Percentiles rank a stretch among this genome's conserved stretches.
Evolutionary conservation across 2,329 filamentous ascomycete genomes (phyloP).

Genomic region (Hypoxylon sp.): DNA sequence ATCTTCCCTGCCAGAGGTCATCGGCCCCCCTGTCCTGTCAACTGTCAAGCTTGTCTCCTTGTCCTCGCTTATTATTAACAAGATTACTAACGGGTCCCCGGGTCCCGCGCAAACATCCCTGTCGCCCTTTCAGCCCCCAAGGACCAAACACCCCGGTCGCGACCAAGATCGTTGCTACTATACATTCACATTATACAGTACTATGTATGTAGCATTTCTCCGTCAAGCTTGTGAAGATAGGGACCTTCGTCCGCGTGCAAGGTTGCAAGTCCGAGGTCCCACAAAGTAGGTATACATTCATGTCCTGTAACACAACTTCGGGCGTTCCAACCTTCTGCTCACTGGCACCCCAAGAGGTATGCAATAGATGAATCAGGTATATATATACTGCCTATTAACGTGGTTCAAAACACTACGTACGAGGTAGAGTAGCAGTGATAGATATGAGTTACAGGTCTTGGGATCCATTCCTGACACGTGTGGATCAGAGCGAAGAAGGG

Average conservation of each 20-base stretch:
- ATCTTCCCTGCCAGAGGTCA: slow-evolving; percentile 33
- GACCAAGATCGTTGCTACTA: slow-evolving; percentile 43
- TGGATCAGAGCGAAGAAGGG: slow-evolving; percentile 37
- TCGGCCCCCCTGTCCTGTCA: slow-evolving; percentile 36
- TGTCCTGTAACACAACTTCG: slow-evolving; percentile 14
- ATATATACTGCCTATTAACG: background rate
- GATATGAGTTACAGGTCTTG: slow-evolving; percentile 6
- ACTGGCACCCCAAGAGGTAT: background rate
- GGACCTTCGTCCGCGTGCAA: slow-evolving; percentile 29
- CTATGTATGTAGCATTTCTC: slow-evolving; percentile 27
- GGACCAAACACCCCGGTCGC: slow-evolving; percentile 35
- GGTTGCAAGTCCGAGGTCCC: slow-evolving; percentile 29
- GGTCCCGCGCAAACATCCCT: slow-evolving; percentile 31
- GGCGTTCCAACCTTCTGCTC: background rate
- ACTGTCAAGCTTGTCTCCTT: slow-evolving; percentile 41
- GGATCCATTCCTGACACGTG: slow-evolving; percentile 42
- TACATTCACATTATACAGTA: slow-evolving; percentile 27
- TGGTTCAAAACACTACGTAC: background rate
- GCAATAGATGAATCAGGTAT: slow-evolving; percentile 2
- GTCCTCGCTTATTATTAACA: slow-evolving; percentile 41
- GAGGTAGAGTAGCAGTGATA: slow-evolving; percentile 2
- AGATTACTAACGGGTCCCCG: slow-evolving; percentile 38
- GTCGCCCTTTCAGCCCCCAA: slow-evolving; percentile 36
- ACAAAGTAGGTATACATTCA: slow-evolving; percentile 18
- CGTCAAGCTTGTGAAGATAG: slow-evolving; percentile 25